Conservation (phyloP, 106 monocot genomes). For the Phalaenopsis aphrodite region DNA sequence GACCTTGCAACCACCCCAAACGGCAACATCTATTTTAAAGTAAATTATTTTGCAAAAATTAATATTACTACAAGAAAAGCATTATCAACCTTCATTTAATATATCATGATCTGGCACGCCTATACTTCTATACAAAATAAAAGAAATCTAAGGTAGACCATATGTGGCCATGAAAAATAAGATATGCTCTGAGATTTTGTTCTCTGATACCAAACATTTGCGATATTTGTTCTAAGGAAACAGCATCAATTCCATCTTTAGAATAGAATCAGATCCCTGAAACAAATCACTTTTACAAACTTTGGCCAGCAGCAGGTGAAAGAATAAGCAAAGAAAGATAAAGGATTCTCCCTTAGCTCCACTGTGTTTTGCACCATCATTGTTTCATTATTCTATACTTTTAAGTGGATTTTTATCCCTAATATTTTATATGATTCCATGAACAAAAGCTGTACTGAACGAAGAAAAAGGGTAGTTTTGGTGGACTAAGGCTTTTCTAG, state of each 20-base stretch:
- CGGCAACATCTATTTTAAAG: too few relatives aligned
- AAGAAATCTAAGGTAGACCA: too few relatives aligned
- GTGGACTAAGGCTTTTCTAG: neutral
- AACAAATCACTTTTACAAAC: neutral
- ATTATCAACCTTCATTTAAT: too few relatives aligned
- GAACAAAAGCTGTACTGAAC: neutral
- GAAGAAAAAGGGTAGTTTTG: neutral
- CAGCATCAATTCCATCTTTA: neutral
- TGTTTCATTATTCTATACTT: neutral
- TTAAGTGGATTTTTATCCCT: neutral
- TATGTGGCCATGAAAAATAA: too few relatives aligned
- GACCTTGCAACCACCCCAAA: too few relatives aligned
- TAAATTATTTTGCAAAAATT: too few relatives aligned
- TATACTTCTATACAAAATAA: too few relatives aligned
- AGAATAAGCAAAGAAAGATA: neutral
- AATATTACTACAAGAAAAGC: too few relatives aligned
- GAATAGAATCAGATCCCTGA: constrained; percentile 3
- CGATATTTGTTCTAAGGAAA: neutral
- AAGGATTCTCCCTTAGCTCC: neutral
- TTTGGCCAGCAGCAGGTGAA: neutral
- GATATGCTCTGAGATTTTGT: neutral
- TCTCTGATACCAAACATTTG: neutral
- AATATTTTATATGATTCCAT: constrained; percentile 1
- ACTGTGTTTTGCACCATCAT: neutral
- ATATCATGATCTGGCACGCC: too few relatives aligned